Conservation (phyloP, 805 yeast genomes). For the Saccharomyces paradoxus region DNA sequence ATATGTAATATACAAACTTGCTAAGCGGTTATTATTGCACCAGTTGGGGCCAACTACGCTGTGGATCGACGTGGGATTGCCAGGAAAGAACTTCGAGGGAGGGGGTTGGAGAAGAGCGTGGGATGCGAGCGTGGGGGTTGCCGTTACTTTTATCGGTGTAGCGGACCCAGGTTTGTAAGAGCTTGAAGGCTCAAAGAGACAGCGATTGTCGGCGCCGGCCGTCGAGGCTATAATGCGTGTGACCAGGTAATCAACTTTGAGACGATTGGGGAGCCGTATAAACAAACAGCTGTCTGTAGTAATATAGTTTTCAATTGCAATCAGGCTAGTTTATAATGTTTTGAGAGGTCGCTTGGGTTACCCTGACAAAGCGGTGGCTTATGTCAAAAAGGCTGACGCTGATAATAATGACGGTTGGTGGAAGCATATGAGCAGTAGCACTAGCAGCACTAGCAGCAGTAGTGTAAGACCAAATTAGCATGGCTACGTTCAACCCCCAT, state of each 20-base stretch:
- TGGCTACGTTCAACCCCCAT: not conserved
- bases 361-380: not conserved
- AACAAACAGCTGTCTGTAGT: not conserved
- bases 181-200: not conserved
- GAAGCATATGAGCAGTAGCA: not conserved
- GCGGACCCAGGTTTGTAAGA: not conserved
- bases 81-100: not conserved
- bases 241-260: not conserved
- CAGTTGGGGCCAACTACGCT: not conserved
- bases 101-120: not conserved
- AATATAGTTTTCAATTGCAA: not conserved
- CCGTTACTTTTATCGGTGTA: not conserved
- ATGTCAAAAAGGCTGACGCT: not conserved
- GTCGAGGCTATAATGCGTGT: not conserved
- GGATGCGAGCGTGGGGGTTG: not conserved
- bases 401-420: not conserved
- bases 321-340: not conserved
- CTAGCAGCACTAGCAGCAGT: not conserved
- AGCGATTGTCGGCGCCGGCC: not conserved
- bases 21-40: not conserved
- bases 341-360: not conserved
- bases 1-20: not conserved
- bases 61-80: not conserved
- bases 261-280: not conserved
- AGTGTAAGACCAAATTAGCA: not conserved